Evolutionary conservation across 164 flowering plant species (phyloP).

Genomic region (Paratinospora sagittata): DNA sequence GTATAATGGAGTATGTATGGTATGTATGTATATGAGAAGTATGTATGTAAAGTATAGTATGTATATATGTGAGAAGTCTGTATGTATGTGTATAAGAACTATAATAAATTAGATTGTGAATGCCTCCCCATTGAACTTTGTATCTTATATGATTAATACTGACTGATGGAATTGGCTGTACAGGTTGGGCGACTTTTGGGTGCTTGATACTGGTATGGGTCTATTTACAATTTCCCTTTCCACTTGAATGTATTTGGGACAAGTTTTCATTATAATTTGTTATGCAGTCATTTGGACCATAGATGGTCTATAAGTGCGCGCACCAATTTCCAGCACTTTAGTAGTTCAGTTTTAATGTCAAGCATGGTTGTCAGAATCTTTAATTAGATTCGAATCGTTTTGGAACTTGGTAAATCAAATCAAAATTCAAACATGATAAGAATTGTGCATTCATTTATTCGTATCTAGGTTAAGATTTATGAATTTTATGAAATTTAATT

Average conservation of each 20-base stretch:
- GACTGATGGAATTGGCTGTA: constrained; percentile 14
- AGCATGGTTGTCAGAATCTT: too few species aligned
- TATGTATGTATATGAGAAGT: too few species aligned
- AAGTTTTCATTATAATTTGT: background rate
- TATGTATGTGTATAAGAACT: too few species aligned
- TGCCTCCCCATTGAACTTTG: background rate
- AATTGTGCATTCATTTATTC: too few species aligned
- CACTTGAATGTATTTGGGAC: background rate
- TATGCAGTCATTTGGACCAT: background rate
- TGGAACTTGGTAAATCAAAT: too few species aligned
- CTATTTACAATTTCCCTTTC: background rate
- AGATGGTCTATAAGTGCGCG: background rate
- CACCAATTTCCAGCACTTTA: background rate
- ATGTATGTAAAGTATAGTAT: too few species aligned
- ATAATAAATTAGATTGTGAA: background rate
- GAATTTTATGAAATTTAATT: too few species aligned
- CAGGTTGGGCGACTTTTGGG: constrained; percentile 99
- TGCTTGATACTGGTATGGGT: constrained; percentile 81
- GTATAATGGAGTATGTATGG: background rate
- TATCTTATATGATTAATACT: background rate
- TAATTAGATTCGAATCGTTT: too few species aligned
- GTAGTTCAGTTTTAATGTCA: too few species aligned
- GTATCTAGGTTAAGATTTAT: too few species aligned
- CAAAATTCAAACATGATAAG: too few species aligned
- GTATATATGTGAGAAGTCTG: too few species aligned